phyloP scores from a whole-genome alignment of 208 protist genomes.

The Novymonas esmeraldas region DNA sequence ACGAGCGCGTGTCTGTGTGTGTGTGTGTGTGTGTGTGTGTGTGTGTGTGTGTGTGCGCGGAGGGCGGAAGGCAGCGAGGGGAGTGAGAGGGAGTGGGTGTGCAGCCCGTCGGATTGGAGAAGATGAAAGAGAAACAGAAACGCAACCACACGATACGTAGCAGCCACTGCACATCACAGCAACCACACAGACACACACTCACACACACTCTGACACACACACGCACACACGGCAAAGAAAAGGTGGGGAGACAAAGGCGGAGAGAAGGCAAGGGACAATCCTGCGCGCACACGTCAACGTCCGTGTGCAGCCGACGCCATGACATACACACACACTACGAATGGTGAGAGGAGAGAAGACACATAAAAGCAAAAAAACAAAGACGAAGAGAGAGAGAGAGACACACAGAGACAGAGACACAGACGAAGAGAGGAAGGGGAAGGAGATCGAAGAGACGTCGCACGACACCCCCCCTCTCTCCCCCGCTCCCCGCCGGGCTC shows the following conservation, averaged over 20 bases:
- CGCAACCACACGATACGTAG: too few species aligned
- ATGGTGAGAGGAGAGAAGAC: background rate
- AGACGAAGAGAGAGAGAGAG: background rate
- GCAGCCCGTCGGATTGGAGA: too few species aligned
- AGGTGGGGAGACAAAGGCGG: too few species aligned
- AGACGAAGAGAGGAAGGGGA: background rate
- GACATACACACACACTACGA: background rate
- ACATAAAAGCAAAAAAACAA: background rate
- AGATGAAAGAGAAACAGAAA: too few species aligned
- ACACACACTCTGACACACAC: background rate
- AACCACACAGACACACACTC: background rate
- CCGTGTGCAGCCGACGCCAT: background rate
- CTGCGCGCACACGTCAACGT: background rate
- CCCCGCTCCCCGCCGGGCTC: background rate
- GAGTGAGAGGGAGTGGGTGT: too few species aligned
- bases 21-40: background rate
- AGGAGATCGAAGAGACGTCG: background rate
- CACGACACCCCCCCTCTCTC: background rate
- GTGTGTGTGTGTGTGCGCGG: background rate
- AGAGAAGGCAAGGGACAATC: too few species aligned
- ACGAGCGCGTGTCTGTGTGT: background rate
- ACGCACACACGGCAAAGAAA: background rate
- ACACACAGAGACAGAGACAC: background rate
- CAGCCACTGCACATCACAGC: background rate
- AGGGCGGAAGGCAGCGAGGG: background rate